A percentile compares a stretch with the other conserved stretches of the same genome.
These are phyloP conservation scores for Pythium periplocum DNA, from an alignment of 352 stramenopile genomes.

Conservation along the genomic window DNA sequence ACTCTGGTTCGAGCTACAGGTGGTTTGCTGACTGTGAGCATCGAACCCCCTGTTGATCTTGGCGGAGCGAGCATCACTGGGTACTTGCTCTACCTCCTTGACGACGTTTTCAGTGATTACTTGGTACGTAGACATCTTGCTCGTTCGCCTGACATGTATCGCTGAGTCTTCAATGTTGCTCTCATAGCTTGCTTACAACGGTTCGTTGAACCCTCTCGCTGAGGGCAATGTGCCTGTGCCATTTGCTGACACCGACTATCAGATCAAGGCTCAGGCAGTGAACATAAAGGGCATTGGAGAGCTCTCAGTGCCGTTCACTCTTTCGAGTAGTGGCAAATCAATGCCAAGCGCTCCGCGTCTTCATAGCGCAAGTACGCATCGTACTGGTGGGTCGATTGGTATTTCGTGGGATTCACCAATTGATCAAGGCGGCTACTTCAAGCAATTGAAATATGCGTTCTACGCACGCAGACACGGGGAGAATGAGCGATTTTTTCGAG, in stretches of 20 bases:
- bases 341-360: not conserved
- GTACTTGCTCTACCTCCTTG: conserved; percentile 23
- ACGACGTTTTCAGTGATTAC: conserved; percentile 3
- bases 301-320: conserved; percentile 21
- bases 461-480: conserved; percentile 10
- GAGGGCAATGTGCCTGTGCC: conserved; percentile 30
- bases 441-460: conserved; percentile 6
- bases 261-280: conserved; percentile 31
- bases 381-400: conserved; percentile 33
- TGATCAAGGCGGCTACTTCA: conserved; percentile 23
- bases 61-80: conserved; percentile 33
- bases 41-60: conserved; percentile 28
- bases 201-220: conserved; percentile 12
- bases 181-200: conserved; percentile 25
- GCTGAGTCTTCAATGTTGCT: conserved; percentile 1
- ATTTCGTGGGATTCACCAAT: conserved; percentile 29
- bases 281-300: conserved; percentile 35
- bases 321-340: conserved; percentile 3
- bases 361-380: not conserved
- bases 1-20: conserved; percentile 30
- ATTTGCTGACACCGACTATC: conserved; percentile 29
- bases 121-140: conserved; percentile 6
- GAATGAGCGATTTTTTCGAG: conserved; percentile 10
- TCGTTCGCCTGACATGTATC: not conserved
- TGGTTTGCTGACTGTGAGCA: conserved; percentile 31